phyloP scores from a whole-genome alignment of 2,329 filamentous ascomycete species.

The Penicillium italicum region DNA sequence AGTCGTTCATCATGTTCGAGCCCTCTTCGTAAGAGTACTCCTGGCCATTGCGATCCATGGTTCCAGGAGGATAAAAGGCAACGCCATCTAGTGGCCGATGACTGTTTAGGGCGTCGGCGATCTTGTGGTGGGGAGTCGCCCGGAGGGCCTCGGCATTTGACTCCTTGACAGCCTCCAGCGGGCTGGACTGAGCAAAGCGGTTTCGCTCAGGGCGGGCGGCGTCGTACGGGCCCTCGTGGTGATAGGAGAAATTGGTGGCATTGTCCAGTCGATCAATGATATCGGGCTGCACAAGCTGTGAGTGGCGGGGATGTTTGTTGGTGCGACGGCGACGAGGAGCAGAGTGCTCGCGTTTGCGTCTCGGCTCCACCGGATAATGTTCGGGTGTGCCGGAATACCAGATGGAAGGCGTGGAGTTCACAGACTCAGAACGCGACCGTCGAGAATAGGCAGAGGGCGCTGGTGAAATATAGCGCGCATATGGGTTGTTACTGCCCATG shows the following conservation, averaged over 20 bases:
- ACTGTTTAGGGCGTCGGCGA: constrained; percentile 66
- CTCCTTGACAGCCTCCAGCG: constrained; percentile 69
- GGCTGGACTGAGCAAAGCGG: constrained; percentile 58
- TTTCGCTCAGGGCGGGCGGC: constrained; percentile 75
- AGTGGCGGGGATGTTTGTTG: constrained; percentile 21
- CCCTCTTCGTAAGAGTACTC: constrained; percentile 78
- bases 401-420: constrained; percentile 21
- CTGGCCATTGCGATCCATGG: constrained; percentile 63
- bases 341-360: constrained; percentile 15
- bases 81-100: constrained; percentile 80
- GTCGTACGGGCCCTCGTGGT: constrained; percentile 89
- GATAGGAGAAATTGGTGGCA: constrained; percentile 64
- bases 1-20: constrained; percentile 74
- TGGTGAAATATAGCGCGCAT: constrained; percentile 27
- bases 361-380: constrained; percentile 26
- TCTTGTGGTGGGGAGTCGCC: constrained; percentile 75
- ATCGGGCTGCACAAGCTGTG: constrained; percentile 59
- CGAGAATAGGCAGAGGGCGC: constrained; percentile 16
- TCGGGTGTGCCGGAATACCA: constrained; percentile 27
- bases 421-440: constrained; percentile 22
- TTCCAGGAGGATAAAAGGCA: constrained; percentile 70
- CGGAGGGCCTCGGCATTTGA: constrained; percentile 73
- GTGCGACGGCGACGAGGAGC: constrained; percentile 17
- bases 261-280: constrained; percentile 76
- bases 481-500: constrained; percentile 26